Evolutionary conservation across 2,329 filamentous ascomycete genomes (phyloP).

Genomic region (Sclerotinia spermophila): DNA sequence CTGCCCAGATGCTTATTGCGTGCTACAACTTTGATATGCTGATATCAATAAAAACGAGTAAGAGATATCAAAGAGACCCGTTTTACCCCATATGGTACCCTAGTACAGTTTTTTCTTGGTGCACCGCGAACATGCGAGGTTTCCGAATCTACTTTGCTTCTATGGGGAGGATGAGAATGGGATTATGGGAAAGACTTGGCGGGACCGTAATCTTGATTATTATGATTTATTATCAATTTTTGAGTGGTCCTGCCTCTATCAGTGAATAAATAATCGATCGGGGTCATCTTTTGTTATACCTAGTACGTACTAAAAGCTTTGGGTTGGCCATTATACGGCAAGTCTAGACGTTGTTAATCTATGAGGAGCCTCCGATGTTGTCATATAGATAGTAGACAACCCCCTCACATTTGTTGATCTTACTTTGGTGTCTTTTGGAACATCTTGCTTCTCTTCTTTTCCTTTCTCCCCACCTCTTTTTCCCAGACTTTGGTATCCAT

Average conservation of each 20-base stretch:
- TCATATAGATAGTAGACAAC: constrained; percentile 3
- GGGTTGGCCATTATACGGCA: neutral
- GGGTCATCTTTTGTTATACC: neutral
- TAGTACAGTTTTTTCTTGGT: neutral
- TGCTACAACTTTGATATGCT: neutral
- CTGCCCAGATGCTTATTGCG: neutral
- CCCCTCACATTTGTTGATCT: neutral
- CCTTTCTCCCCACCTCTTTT: neutral
- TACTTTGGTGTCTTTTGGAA: neutral
- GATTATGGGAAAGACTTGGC: neutral
- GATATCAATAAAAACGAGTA: neutral
- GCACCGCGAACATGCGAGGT: neutral
- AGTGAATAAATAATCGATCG: neutral
- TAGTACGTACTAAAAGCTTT: neutral
- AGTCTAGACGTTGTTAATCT: neutral
- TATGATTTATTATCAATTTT: neutral
- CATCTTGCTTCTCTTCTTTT: neutral
- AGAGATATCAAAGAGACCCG: neutral
- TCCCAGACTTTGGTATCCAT: neutral
- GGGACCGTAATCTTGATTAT: neutral
- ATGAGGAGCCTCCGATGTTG: neutral
- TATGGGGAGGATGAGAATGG: neutral
- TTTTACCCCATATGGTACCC: constrained; percentile 1
- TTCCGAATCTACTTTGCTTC: neutral
- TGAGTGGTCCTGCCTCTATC: neutral